A percentile compares a stretch with the other conserved stretches of the same genome.
These are phyloP conservation scores for Phoma sp. DNA, from an alignment of 2,329 filamentous ascomycete genomes.

Conservation along the genomic window DNA sequence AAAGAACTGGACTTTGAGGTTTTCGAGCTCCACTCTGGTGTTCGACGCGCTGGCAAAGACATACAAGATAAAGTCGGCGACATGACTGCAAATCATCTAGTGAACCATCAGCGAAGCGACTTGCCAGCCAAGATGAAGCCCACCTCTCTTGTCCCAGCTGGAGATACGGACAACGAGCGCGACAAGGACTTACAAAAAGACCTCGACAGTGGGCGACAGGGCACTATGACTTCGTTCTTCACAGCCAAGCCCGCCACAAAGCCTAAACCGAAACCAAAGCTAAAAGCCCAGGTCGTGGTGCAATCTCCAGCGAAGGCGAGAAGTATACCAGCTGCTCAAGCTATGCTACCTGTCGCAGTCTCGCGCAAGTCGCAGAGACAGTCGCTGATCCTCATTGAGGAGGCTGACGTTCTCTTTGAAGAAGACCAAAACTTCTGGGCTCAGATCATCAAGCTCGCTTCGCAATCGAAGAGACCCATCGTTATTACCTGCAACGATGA, in stretches of 20 bases:
- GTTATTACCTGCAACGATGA: slow-evolving; percentile 96
- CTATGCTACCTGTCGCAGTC: slow-evolving; percentile 30
- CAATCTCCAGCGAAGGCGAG: slow-evolving; percentile 16
- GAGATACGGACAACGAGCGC: slow-evolving; percentile 48
- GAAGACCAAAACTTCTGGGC: slow-evolving; percentile 96
- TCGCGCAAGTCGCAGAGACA: slow-evolving; percentile 73
- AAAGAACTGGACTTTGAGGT: slow-evolving; percentile 92
- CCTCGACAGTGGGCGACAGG: slow-evolving; percentile 73
- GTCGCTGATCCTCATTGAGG: slow-evolving; percentile 91
- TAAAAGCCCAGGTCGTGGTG: slow-evolving; percentile 19
- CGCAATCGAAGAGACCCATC: slow-evolving; percentile 87
- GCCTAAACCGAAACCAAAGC: slow-evolving; percentile 29
- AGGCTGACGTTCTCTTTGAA: slow-evolving; percentile 91
- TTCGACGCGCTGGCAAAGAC: slow-evolving; percentile 84
- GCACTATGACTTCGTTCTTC: slow-evolving; percentile 83
- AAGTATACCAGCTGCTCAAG: slow-evolving; percentile 23
- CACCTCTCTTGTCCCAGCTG: slow-evolving; percentile 17
- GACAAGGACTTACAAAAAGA: slow-evolving; percentile 61
- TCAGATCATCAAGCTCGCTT: slow-evolving; percentile 77
- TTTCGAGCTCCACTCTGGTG: slow-evolving; percentile 90
- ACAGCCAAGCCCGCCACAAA: slow-evolving; percentile 50
- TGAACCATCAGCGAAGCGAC: slow-evolving; percentile 59
- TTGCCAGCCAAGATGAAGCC: slow-evolving; percentile 32
- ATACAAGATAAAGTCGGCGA: slow-evolving; percentile 91
- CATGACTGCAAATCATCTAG: slow-evolving; percentile 95